Evolutionary conservation across 2,329 filamentous ascomycete species (phyloP), one percentile per base, ranked within the genome.

Genomic region (Myotisia sp.): DNA sequence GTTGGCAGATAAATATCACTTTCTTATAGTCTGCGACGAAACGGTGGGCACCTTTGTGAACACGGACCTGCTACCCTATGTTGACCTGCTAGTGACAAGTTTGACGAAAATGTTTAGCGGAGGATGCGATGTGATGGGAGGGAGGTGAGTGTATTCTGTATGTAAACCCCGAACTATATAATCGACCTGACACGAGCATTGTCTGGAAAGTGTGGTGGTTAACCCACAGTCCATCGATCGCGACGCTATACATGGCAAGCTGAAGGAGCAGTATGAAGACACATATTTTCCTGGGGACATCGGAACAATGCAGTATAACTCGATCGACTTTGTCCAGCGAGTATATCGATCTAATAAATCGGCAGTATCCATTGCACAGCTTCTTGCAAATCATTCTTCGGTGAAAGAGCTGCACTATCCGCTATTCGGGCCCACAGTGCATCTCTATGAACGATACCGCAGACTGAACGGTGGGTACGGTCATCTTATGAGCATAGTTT

Each of bases 51-150:
- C 43, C 23, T 56, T 56, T 35, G 47, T 43, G 32, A 62, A 60
- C 34, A 44, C 59, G 19, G 54, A 74, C 44, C 48, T 75, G 22
- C 47, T 71, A 1, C 29, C 34, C 3, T 54, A 57, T 0, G 61
- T 63, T 2, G 70, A 75, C 42, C 46, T 70, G 1, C 38, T 74
- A 21, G 43, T 69, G n/a, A 65, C 65, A 0, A 68, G 62, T 21
- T 55, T 74, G 14, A 74, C 70, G 12, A 76, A 76, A 48, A 61
- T 63, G 1, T 74, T 76, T 46, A 71, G 59, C 40, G 72, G 73
- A 12, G 64, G 63, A 38, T 62, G 67, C 19, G 62, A 76, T 47
- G 65, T 68, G 30, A 65, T 74, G 56, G 68, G 57, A 23, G 70
- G 64, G 12, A 35, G 33, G 33, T 29, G 21, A 16, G n/a, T n/a